Conservation (phyloP, 305 asterid species). For the Caryopteris hybrid region DNA sequence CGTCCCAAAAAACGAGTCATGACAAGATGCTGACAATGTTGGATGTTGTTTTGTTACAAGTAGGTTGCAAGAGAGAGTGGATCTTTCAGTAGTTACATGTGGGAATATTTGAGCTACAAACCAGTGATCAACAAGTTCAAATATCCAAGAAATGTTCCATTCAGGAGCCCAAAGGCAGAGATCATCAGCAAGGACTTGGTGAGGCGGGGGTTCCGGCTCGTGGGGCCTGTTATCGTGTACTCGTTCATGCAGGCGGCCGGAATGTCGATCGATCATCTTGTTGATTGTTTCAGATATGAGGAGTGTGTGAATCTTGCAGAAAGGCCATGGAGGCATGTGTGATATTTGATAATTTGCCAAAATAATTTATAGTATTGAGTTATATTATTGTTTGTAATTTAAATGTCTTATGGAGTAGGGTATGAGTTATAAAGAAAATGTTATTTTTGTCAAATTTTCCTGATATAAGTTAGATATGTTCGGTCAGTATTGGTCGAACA, state of each 20-base stretch:
- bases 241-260: constrained; percentile 98
- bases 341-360: constrained; percentile 26
- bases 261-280: constrained; percentile 81
- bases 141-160: constrained; percentile 71
- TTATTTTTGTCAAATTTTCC: background rate
- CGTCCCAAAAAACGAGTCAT: too few relatives aligned
- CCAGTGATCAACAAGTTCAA: constrained; percentile 72
- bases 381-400: constrained; percentile 1
- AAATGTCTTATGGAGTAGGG: background rate
- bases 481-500: too few relatives aligned
- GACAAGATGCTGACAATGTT: too few relatives aligned
- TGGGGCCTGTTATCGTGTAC: constrained; percentile 85
- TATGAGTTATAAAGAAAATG: background rate
- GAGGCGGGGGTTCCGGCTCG: constrained; percentile 80
- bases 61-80: constrained; percentile 75
- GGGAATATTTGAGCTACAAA: constrained; percentile 74
- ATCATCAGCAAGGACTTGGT: constrained; percentile 75
- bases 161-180: constrained; percentile 90
- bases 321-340: constrained; percentile 93
- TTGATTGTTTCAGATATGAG: constrained; percentile 67
- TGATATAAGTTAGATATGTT: too few relatives aligned
- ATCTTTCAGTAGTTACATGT: constrained; percentile 77
- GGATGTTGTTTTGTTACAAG: background rate
- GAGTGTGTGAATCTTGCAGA: constrained; percentile 82
- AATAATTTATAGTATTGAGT: background rate